These are phyloP conservation scores for Hanseniaspora uvarum DNA, from an alignment of 1,139 yeast species.

Conservation along the genomic window DNA sequence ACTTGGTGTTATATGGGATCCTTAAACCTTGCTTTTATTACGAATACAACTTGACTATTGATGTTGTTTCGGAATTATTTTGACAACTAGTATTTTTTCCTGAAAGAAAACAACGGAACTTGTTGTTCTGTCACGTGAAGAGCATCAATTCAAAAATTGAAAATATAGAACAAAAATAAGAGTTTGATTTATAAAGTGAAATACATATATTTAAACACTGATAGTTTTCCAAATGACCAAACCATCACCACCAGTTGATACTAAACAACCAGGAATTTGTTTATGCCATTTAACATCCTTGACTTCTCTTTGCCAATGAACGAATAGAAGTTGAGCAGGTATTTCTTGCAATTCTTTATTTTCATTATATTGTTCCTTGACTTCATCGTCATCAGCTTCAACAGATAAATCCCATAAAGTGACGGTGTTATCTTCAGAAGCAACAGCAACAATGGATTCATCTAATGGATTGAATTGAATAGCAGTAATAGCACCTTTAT, in stretches of 20 bases:
- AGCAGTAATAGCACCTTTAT: constrained; percentile 83
- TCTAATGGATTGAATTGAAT: constrained; percentile 91
- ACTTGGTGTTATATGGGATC: not conserved
- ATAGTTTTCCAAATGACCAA: constrained; percentile 92
- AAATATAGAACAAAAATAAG: not conserved
- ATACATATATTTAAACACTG: constrained; percentile 46
- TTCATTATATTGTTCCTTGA: constrained; percentile 59
- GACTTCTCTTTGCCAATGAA: constrained; percentile 96
- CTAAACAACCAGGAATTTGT: constrained; percentile 92
- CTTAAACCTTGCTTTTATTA: too few relatives aligned
- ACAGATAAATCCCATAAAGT: constrained; percentile 96
- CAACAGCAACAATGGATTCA: constrained; percentile 89
- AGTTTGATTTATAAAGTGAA: not conserved
- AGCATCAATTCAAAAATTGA: too few relatives aligned
- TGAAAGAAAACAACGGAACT: too few relatives aligned
- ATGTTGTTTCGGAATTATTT: not conserved
- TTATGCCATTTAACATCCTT: constrained; percentile 97
- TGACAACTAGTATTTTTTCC: not conserved
- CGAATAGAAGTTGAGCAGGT: constrained; percentile 91
- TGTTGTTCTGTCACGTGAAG: too few relatives aligned
- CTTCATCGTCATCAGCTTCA: constrained; percentile 93
- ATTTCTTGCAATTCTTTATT: constrained; percentile 73
- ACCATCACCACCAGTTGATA: constrained; percentile 93
- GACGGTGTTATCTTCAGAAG: constrained; percentile 92
- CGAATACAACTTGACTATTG: too few relatives aligned